Conservation (phyloP, 2,329 filamentous ascomycete species). For the Claviceps cyperi region DNA sequence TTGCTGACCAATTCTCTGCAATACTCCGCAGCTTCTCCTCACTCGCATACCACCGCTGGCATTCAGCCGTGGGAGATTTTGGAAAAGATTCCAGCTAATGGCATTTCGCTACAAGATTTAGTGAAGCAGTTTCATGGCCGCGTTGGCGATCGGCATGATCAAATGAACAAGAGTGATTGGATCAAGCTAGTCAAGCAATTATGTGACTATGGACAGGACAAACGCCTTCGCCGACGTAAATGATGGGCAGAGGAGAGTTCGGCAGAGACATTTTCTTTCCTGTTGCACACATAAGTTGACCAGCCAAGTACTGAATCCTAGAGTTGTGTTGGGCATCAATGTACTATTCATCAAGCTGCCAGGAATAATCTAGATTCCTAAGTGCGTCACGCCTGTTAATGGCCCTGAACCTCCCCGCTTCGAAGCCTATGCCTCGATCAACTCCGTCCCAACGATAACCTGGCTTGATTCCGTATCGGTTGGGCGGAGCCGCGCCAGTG, state of each 20-base stretch:
- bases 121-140: constrained; percentile 39
- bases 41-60: constrained; percentile 17
- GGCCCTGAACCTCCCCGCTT: constrained; percentile 82
- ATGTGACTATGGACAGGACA: constrained; percentile 39
- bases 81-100: constrained; percentile 36
- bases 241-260: constrained; percentile 7
- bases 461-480: constrained; percentile 84
- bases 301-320: neutral
- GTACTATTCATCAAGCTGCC: constrained; percentile 82
- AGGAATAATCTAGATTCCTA: constrained; percentile 73
- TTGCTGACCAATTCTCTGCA: neutral
- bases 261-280: neutral
- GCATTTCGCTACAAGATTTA: constrained; percentile 39
- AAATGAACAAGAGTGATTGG: constrained; percentile 41
- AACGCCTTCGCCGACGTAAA: constrained; percentile 31
- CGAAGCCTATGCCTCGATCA: constrained; percentile 84
- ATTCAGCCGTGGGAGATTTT: constrained; percentile 40
- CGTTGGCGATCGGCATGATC: constrained; percentile 34
- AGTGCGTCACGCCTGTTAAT: constrained; percentile 64
- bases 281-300: neutral
- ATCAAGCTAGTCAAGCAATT: constrained; percentile 43
- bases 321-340: neutral
- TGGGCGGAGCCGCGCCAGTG: constrained; percentile 66
- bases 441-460: constrained; percentile 96
- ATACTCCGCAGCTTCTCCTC: constrained; percentile 17